These are phyloP conservation scores for Plasmodiophora brassicae DNA, from an alignment of 208 protist species.

Conservation along the genomic window DNA sequence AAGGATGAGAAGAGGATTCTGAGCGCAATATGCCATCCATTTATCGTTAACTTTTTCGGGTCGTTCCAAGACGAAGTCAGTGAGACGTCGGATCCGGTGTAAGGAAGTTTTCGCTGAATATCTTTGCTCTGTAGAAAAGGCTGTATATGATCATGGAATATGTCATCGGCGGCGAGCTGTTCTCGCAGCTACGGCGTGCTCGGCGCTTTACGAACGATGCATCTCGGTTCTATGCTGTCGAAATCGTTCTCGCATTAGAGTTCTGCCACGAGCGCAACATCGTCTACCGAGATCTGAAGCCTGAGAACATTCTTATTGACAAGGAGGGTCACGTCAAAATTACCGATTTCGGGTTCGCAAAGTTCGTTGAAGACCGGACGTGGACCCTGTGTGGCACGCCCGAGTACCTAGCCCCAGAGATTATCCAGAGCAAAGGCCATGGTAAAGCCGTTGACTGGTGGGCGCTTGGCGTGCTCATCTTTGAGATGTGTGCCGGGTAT, in stretches of 20 bases:
- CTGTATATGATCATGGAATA: conserved; percentile 60
- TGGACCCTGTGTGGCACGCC: conserved; percentile 46
- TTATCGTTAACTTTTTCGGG: conserved; percentile 58
- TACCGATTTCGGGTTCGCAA: conserved; percentile 84
- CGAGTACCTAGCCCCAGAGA: conserved; percentile 50
- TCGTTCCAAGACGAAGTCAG: conserved; percentile 50
- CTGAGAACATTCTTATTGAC: conserved; percentile 72
- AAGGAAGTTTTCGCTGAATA: neutral
- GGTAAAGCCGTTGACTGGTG: conserved; percentile 74
- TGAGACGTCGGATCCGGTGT: neutral
- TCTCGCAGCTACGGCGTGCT: conserved; percentile 52
- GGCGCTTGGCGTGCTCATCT: conserved; percentile 68
- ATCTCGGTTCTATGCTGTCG: conserved; percentile 34
- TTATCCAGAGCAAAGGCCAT: conserved; percentile 60
- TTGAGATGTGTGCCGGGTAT: conserved; percentile 69
- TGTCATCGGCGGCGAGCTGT: conserved; percentile 60
- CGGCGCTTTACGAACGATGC: conserved; percentile 61
- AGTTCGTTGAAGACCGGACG: conserved; percentile 31
- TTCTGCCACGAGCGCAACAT: conserved; percentile 63
- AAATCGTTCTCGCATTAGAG: conserved; percentile 37
- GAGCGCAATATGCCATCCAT: conserved; percentile 50
- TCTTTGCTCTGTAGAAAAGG: neutral
- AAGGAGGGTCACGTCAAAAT: conserved; percentile 73
- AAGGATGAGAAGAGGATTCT: conserved; percentile 55
- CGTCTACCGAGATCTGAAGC: conserved; percentile 68